Base-by-base conservation (phyloP, 495 filamentous ascomycete species). In the Staphylotrichum tortipilum region DNA sequence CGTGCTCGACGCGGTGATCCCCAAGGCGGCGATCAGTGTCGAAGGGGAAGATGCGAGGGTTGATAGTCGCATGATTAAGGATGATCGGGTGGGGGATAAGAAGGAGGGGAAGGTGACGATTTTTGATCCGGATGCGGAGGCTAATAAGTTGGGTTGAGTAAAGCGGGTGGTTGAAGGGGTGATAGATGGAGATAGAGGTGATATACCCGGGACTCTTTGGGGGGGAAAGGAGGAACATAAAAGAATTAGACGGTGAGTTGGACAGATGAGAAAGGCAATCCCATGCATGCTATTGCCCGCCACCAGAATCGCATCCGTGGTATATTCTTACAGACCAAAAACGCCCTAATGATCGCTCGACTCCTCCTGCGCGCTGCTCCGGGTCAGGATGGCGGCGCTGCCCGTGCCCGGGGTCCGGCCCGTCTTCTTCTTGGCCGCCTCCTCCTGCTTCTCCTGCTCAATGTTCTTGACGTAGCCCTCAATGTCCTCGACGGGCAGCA, bases 361-460 rank as follows among this genome's bases (percentile, higher is more conserved):
- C 49, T 68, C 63, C n/a, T 77, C 79, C 57, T 79, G 75, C 40
- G 74, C 73, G 53, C 82, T n/a, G n/a, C n/a, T 76, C 49, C 49
- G 41, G 24, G 87, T 90, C 65, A 88, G 69, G 57, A 90, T 90
- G 29, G 88, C 81, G 3, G 86, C 81, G 53, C 77, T 86, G 39
- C 86, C 86, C 47, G 83, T 84, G 36, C 86, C 87, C 12, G 83
- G 79, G 53, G 78, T 80, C 47, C 86, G 80, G 41, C 85, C 82
- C 18, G 81, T 86, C 80, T 95, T 94, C 84, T 96, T 96, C 78
- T 86, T 91, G 28, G 86, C 86, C 10, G 90, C 91, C 73, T 97
- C 92, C 72, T 95, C 92, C 64, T 95, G 89, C 79, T 98, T 98
- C 80, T 97, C 92, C 53, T 87, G 84, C 76, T 98, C 94, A 59